Conservation (phyloP, 331 rosid species). For the Malus hybrid region DNA sequence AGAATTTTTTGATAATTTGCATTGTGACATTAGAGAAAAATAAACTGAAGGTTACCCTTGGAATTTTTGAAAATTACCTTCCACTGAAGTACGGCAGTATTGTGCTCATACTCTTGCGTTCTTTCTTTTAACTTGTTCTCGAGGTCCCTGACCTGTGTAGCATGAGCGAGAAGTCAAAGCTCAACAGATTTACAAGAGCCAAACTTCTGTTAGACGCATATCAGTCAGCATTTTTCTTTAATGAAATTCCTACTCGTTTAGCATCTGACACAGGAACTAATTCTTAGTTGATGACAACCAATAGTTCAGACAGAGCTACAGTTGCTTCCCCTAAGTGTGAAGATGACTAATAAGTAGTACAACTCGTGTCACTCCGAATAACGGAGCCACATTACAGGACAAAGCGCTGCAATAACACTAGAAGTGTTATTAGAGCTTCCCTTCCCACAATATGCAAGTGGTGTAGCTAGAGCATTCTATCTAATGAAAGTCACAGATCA, state of each 20-base stretch:
- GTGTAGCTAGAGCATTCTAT: no score
- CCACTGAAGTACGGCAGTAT: constrained; percentile 33
- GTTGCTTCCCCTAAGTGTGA: neutral
- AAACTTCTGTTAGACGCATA: neutral
- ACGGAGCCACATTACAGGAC: neutral
- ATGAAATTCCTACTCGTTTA: neutral
- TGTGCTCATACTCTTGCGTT: constrained; percentile 42
- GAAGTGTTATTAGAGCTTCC: neutral
- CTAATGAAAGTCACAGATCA: neutral
- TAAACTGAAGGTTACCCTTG: neutral
- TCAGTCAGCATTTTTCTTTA: neutral
- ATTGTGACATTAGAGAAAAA: neutral
- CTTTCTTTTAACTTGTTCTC: constrained; percentile 49
- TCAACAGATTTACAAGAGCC: neutral
- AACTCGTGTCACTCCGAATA: neutral
- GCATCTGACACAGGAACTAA: neutral
- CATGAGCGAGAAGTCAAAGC: neutral
- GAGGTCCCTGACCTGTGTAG: constrained; percentile 51
- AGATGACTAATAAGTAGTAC: neutral
- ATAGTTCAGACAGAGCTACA: neutral
- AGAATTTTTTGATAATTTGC: neutral
- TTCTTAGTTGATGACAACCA: neutral
- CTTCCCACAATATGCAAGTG: neutral
- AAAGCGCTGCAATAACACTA: neutral
- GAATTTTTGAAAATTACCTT: constrained; percentile 31